Conservation (phyloP, 257 asterid genomes). For the Mentha longifolia region DNA sequence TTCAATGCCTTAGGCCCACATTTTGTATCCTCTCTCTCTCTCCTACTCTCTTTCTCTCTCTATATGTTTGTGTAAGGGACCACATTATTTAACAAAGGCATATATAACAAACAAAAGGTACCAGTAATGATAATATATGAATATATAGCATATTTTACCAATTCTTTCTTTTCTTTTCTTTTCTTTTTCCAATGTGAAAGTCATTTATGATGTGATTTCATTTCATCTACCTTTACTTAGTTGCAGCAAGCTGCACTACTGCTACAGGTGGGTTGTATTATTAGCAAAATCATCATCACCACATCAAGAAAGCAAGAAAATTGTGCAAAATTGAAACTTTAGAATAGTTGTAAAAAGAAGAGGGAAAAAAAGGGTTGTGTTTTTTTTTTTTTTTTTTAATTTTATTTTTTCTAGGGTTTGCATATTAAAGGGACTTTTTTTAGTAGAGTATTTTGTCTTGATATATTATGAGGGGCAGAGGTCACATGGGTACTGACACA, state of each 20-base stretch:
- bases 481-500: constrained; percentile 55
- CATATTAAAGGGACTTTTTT: constrained; percentile 46
- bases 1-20: constrained; percentile 61
- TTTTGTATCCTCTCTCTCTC: constrained; percentile 37
- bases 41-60: constrained; percentile 17
- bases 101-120: constrained; percentile 55
- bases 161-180: background rate
- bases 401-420: constrained; percentile 4
- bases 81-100: constrained; percentile 56
- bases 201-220: constrained; percentile 12
- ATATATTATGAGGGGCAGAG: constrained; percentile 44
- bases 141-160: constrained; percentile 40
- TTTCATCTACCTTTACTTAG: background rate
- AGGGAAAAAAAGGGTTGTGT: constrained; percentile 20
- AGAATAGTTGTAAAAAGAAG: too few species aligned
- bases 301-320: constrained; percentile 13
- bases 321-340: background rate
- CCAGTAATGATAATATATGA: constrained; percentile 39
- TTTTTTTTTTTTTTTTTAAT: background rate
- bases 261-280: constrained; percentile 7
- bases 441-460: constrained; percentile 47
- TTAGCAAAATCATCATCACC: constrained; percentile 21
- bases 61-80: constrained; percentile 56
- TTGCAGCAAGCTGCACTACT: background rate
- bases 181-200: constrained; percentile 12